phyloP scores from a whole-genome alignment of 306 rosid species.

The Malus sieversii region DNA sequence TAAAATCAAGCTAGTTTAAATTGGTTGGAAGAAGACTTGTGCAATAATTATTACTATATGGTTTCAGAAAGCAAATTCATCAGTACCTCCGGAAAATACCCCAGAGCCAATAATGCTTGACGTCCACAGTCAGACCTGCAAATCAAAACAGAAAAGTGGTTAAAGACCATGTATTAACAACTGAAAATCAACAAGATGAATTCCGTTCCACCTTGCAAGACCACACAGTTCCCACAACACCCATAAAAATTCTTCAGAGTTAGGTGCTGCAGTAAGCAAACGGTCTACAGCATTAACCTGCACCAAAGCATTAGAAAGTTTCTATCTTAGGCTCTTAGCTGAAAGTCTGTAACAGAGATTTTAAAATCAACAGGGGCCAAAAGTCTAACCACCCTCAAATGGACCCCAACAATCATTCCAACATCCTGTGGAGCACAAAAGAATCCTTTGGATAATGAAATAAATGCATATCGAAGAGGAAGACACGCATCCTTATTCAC shows the following conservation, averaged over 20 bases:
- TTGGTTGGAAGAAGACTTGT: not conserved
- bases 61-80: slow-evolving; percentile 4
- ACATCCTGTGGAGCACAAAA: slow-evolving; percentile 70
- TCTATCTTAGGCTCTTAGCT: slow-evolving; percentile 4
- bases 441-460: slow-evolving; percentile 84
- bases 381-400: slow-evolving; percentile 82
- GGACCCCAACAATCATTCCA: slow-evolving; percentile 66
- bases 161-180: slow-evolving; percentile 9
- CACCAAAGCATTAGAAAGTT: slow-evolving; percentile 19
- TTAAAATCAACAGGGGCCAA: not conserved
- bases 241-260: slow-evolving; percentile 90
- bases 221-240: slow-evolving; percentile 86
- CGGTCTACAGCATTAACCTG: slow-evolving; percentile 86
- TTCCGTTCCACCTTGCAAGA: slow-evolving; percentile 61
- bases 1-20: not conserved
- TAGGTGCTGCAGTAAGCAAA: slow-evolving; percentile 61
- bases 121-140: slow-evolving; percentile 93
- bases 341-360: not conserved
- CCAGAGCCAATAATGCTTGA: slow-evolving; percentile 75
- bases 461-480: slow-evolving; percentile 88
- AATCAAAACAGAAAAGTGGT: slow-evolving; percentile 17
- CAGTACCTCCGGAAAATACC: slow-evolving; percentile 84
- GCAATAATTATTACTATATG: not conserved
- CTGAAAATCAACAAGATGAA: slow-evolving; percentile 4
- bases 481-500: slow-evolving; percentile 63